phyloP scores from a whole-genome alignment of 208 protist genomes.

The Leptomonas seymouri region DNA sequence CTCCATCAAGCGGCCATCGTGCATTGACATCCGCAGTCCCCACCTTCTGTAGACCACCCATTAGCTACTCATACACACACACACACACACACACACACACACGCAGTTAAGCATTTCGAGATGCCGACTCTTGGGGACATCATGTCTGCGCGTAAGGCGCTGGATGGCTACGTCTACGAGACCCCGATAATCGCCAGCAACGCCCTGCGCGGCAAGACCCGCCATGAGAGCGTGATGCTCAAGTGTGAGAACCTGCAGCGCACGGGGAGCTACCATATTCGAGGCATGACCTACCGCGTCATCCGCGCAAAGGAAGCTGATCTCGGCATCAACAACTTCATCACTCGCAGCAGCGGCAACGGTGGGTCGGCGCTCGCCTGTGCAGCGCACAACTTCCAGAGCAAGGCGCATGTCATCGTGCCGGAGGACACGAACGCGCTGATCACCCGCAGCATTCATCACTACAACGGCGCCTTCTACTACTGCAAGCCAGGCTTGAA shows the following conservation, averaged over 20 bases:
- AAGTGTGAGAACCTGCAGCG: conserved; percentile 87
- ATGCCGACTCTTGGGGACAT: conserved; percentile 54
- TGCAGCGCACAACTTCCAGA: conserved; percentile 75
- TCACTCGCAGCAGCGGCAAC: conserved; percentile 93
- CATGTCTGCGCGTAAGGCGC: conserved; percentile 67
- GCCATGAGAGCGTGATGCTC: conserved; percentile 60
- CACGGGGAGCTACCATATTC: conserved; percentile 75
- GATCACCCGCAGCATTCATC: conserved; percentile 72
- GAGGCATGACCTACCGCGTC: conserved; percentile 72
- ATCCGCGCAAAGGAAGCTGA: conserved; percentile 75
- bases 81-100: too few species aligned
- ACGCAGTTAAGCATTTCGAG: too few species aligned
- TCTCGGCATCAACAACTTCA: conserved; percentile 72
- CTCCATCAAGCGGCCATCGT: too few species aligned
- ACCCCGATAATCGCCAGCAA: conserved; percentile 72
- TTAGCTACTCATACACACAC: too few species aligned
- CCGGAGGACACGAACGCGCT: conserved; percentile 72
- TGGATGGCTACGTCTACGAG: conserved; percentile 68
- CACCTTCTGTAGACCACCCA: too few species aligned
- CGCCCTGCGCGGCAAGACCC: conserved; percentile 45
- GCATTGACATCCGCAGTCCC: too few species aligned
- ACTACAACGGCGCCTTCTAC: conserved; percentile 62
- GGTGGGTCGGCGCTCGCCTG: conserved; percentile 92
- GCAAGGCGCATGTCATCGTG: conserved; percentile 88
- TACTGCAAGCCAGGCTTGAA: conserved; percentile 56